Evolutionary conservation across 768 basidiomycete species (phyloP).

Genomic region (Albatrellus ellisii): DNA sequence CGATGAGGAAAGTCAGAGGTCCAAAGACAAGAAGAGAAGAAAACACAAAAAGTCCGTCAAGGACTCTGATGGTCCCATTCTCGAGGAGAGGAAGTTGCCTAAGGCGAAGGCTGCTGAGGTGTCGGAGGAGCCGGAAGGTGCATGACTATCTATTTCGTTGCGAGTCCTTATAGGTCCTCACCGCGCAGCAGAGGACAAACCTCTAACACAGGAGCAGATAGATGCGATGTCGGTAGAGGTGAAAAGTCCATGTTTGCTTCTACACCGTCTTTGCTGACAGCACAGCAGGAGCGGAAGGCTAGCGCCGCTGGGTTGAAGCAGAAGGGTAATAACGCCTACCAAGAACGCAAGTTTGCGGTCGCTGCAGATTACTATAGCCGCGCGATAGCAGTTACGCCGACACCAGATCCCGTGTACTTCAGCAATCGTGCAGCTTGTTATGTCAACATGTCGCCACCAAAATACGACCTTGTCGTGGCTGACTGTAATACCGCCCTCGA

Average conservation of each 20-base stretch:
- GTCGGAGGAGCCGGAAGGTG: slow-evolving; percentile 14
- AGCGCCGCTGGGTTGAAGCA: slow-evolving; percentile 54
- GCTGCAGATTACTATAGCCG: slow-evolving; percentile 60
- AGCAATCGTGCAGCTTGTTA: slow-evolving; percentile 98
- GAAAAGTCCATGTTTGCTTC: slow-evolving; percentile 5
- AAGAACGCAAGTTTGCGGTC: slow-evolving; percentile 39
- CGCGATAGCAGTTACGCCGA: slow-evolving; percentile 62
- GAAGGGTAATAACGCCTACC: slow-evolving; percentile 62
- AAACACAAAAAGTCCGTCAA: slow-evolving; percentile 34
- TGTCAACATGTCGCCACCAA: slow-evolving; percentile 79
- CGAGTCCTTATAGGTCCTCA: slow-evolving; percentile 1
- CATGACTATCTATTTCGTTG: slow-evolving; percentile 3
- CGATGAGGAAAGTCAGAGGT: slow-evolving; percentile 11
- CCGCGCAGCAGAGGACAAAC: slow-evolving; percentile 25
- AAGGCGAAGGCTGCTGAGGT: slow-evolving; percentile 20
- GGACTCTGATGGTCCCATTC: slow-evolving; percentile 56
- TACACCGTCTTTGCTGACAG: no score
- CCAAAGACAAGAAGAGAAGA: slow-evolving; percentile 33
- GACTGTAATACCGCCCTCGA: slow-evolving; percentile 87
- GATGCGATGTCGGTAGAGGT: slow-evolving; percentile 47
- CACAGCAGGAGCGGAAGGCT: slow-evolving; percentile 46
- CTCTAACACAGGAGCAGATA: slow-evolving; percentile 41
- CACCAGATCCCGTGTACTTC: slow-evolving; percentile 86
- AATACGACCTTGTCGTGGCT: slow-evolving; percentile 66
- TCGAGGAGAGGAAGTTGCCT: slow-evolving; percentile 65